Base-by-base conservation (phyloP, 352 stramenopile species). In the Globisporangium okanoganense region DNA sequence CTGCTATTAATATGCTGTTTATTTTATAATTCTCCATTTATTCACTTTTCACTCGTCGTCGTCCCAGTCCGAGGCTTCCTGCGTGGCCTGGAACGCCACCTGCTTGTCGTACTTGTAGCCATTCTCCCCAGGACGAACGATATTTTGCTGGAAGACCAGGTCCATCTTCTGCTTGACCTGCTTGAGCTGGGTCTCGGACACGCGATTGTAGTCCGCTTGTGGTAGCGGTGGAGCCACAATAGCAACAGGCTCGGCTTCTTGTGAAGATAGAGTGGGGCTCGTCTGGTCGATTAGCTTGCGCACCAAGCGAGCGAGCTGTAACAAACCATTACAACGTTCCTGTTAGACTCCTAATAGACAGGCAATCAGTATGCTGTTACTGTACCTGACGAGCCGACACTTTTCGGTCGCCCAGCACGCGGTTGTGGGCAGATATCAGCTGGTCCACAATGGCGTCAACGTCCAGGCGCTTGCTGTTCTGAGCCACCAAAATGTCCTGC, bases 91-190 rank as follows among this genome's bases (percentile, higher is more conserved):
- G 66, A 88, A 90, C 16, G 61, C 58, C 27, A 91, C 52, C 40
- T 87, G 72, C 58, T 88, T 89, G 72, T 91, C 79, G 70, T 91
- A 91, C 49, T 78, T 62, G 61, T 82, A 91, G 5, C 67, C 76
- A 29, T 57, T 54, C 58, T 89, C 70, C 3, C 81, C 78, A 7
- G 84, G 82, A 0, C 71, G 72, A 35, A 88, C 41, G 25, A 87
- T 69, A 62, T 89, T 85, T 45, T 87, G 67, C 48, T 81, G 63
- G 41, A 90, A 93, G 13, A 88, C 73, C 1, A 75, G 56, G 61
- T 91, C 80, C 84, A 91, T 91, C 44, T 80, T 82, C 43, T 78
- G 65, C 45, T 91, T 90, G 7, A 84, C 80, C 36, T 85, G 75
- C 62, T 73, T 75, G 8, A 92, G 66, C 47, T 90, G 82, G n/a